Evolutionary conservation across 805 yeast genomes (phyloP).

Genomic region (Spathaspora gorwiae): DNA sequence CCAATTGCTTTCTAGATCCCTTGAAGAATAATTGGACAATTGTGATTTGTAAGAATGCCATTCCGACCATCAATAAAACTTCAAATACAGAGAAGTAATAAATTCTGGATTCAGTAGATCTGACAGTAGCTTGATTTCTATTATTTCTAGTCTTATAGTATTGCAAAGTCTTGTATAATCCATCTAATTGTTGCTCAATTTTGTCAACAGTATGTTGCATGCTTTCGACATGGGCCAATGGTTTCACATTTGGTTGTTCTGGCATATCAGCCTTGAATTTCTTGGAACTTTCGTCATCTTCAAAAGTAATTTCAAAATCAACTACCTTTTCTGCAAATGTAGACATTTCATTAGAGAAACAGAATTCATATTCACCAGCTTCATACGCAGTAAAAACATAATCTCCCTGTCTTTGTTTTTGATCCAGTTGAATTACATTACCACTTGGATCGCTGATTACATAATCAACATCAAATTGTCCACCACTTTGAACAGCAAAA

Average conservation of each 20-base stretch:
- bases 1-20: conserved; percentile 64
- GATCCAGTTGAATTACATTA: conserved; percentile 47
- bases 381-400: conserved; percentile 61
- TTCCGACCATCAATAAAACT: conserved; percentile 66
- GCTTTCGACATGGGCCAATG: conserved; percentile 48
- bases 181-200: conserved; percentile 58
- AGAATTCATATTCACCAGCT: conserved; percentile 81
- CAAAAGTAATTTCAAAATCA: conserved; percentile 70
- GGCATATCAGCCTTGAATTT: conserved; percentile 62
- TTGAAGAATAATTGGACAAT: conserved; percentile 69
- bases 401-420: conserved; percentile 74
- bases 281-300: conserved; percentile 31
- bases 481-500: conserved; percentile 81
- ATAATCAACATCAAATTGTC: conserved; percentile 77
- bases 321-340: conserved; percentile 78
- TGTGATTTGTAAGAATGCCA: conserved; percentile 66
- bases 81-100: conserved; percentile 72
- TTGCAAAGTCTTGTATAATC: conserved; percentile 56
- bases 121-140: conserved; percentile 86
- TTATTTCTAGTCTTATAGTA: conserved; percentile 87
- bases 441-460: conserved; percentile 55
- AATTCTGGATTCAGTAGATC: conserved; percentile 71
- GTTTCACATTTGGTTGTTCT: conserved; percentile 42
- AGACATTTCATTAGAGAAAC: conserved; percentile 78
- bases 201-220: conserved; percentile 51